A percentile compares a stretch with the other conserved stretches of the same genome.
These are phyloP conservation scores for Cyclostephanos tholiformis DNA, from an alignment of 108 stramenopile species.

Conservation along the genomic window DNA sequence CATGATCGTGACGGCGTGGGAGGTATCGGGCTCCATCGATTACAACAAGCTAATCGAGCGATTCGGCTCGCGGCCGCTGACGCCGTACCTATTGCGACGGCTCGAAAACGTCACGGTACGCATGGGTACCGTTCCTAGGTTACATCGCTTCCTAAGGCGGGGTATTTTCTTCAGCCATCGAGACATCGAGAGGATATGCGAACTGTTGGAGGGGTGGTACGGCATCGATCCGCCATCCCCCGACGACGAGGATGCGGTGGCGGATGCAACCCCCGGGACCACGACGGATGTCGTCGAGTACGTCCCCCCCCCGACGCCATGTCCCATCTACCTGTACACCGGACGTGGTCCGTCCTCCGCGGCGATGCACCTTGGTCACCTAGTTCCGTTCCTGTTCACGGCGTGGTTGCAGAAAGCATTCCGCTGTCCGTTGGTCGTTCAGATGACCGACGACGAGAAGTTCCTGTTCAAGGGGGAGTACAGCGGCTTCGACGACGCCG, in stretches of 20 bases:
- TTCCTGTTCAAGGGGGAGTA: conserved; percentile 97
- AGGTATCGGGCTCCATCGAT: conserved; percentile 93
- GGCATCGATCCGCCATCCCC: conserved; percentile 36
- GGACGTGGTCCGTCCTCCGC: conserved; percentile 96
- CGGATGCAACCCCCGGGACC: background rate
- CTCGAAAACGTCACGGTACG: conserved; percentile 77
- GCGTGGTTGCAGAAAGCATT: conserved; percentile 97
- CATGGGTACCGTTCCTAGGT: conserved; percentile 76
- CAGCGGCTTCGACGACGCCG: conserved; percentile 50
- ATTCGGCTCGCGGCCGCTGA: conserved; percentile 91
- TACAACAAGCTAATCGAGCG: conserved; percentile 93
- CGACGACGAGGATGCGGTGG: conserved; percentile 1
- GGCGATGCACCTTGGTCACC: conserved; percentile 97
- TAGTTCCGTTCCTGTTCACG: conserved; percentile 98
- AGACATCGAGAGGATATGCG: conserved; percentile 88
- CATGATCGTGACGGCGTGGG: conserved; percentile 88
- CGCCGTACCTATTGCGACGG: conserved; percentile 60
- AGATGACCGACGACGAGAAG: conserved; percentile 99
- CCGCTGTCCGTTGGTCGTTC: conserved; percentile 95
- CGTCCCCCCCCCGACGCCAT: conserved; percentile 38
- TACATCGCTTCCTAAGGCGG: conserved; percentile 96
- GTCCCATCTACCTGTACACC: conserved; percentile 97
- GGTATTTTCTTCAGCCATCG: conserved; percentile 98
- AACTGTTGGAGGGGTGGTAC: conserved; percentile 61
- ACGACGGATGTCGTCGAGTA: conserved; percentile 2